A percentile compares a stretch with the other conserved stretches of the same genome.
phyloP scores from a whole-genome alignment of 148 eudicot genomes.

The Suaeda aralocaspica region DNA sequence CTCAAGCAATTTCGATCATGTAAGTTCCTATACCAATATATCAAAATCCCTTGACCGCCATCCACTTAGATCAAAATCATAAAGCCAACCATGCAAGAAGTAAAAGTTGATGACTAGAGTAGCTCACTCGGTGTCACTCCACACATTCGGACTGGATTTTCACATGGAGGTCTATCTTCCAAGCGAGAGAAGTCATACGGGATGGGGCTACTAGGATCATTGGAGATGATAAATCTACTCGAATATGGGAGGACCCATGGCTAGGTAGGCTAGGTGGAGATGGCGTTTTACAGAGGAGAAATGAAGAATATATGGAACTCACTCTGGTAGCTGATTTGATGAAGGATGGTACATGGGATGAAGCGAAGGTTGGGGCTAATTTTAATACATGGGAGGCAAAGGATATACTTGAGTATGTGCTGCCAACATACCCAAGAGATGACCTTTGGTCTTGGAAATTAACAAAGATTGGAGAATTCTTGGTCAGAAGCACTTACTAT shows the following conservation, averaged over 20 bases:
- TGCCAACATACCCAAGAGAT: not conserved
- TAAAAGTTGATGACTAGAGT: no score
- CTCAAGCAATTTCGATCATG: no score
- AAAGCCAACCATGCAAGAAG: no score
- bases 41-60: no score
- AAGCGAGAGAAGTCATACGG: not conserved
- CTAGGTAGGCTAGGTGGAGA: no score
- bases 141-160: no score
- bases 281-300: no score
- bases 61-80: no score
- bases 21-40: no score
- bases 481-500: not conserved
- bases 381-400: not conserved
- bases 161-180: not conserved
- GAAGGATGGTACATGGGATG: not conserved
- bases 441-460: not conserved
- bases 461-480: not conserved
- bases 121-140: no score
- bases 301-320: no score
- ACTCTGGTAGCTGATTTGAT: not conserved
- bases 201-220: not conserved
- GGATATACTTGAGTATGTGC: not conserved
- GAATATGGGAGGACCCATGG: not conserved
- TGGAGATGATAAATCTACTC: not conserved
- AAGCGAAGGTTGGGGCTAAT: not conserved